Evolutionary conservation across 2,329 filamentous ascomycete genomes (phyloP).

Genomic region (Cryphonectria radicalis): DNA sequence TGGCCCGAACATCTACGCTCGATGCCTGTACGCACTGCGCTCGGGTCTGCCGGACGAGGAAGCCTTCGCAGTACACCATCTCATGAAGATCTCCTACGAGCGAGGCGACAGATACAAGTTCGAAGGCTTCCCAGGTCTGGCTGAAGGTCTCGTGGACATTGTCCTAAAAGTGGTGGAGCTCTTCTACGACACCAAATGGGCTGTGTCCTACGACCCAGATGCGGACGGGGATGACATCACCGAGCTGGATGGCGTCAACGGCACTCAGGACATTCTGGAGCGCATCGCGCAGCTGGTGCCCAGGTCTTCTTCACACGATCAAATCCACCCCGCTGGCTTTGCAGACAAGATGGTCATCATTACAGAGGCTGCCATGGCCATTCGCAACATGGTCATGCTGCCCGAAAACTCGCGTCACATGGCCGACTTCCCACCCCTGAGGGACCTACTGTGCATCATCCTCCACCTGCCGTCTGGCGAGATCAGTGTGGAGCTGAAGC

Average conservation of each 20-base stretch:
- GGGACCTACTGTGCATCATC: constrained; percentile 82
- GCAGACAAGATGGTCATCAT: constrained; percentile 74
- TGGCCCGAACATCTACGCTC: constrained; percentile 88
- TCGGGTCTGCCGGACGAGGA: constrained; percentile 81
- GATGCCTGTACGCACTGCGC: constrained; percentile 81
- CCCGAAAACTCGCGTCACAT: constrained; percentile 86
- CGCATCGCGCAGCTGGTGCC: constrained; percentile 68
- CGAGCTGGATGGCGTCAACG: constrained; percentile 60
- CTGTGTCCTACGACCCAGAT: constrained; percentile 67
- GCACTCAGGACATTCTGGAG: constrained; percentile 73
- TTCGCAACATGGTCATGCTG: constrained; percentile 95
- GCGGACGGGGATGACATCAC: constrained; percentile 59
- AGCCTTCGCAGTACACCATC: constrained; percentile 88
- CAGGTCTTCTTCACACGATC: constrained; percentile 64
- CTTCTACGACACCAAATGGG: constrained; percentile 84
- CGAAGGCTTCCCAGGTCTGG: constrained; percentile 85
- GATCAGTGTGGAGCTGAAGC: constrained; percentile 80
- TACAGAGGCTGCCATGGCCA: constrained; percentile 83
- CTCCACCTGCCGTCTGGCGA: constrained; percentile 77
- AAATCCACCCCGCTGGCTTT: constrained; percentile 74
- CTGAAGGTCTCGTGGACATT: constrained; percentile 86
- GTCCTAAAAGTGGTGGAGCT: constrained; percentile 76
- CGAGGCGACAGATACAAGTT: constrained; percentile 95
- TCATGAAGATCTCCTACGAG: constrained; percentile 95
- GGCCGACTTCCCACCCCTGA: constrained; percentile 73